Evolutionary conservation across 768 basidiomycete genomes (phyloP), one percentile per base, ranked within the genome.

Genomic region (Pholiota molesta): DNA sequence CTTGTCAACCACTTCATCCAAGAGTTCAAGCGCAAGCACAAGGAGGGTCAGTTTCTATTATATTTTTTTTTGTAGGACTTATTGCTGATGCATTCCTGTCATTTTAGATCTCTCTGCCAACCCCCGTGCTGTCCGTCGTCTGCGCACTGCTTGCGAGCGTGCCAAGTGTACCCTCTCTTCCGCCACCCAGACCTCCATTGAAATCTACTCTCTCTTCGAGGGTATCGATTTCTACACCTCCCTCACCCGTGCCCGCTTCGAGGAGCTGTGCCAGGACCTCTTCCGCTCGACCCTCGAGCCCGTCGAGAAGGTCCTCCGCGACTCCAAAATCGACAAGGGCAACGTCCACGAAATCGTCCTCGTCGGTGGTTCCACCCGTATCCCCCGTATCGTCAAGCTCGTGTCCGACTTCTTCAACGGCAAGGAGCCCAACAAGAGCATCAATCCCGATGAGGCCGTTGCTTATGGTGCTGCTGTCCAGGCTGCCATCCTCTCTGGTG

Each of bases 391-490:
- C 69, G 96, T 98, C 79, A 86, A 95, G 29, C 90, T 99, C 62
- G 97, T 99, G 57, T 98, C 96, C 61, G 97, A 99, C 76, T 97
- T 90, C 86, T 99, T 99, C 77, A 93, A 93, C 77, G 95, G 95
- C 64, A 95, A 97, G 71, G 93, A 96, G 76, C 81, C 98, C 74
- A 99, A 99, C 90, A 99, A 99, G 86, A 97, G 95, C 62, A 99
- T 99, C 83, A 99, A 99, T 86, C 97, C 97, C 65, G 97, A 99
- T 73, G 97, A 99, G 83, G 97, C 97, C 71, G 97, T 99, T 71
- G 97, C 97, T 52, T 98, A 99, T 79, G 97, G 97, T 83, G 97
- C 97, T 69, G 97, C 97, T 69, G 97, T 99, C 72, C 97, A 99
- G 81, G 97, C 97, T 63, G 97, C 97, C 61, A 92, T 99, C 73